Evolutionary conservation across 1,139 yeast genomes (phyloP).

Genomic region (Meyerozyma sp.): DNA sequence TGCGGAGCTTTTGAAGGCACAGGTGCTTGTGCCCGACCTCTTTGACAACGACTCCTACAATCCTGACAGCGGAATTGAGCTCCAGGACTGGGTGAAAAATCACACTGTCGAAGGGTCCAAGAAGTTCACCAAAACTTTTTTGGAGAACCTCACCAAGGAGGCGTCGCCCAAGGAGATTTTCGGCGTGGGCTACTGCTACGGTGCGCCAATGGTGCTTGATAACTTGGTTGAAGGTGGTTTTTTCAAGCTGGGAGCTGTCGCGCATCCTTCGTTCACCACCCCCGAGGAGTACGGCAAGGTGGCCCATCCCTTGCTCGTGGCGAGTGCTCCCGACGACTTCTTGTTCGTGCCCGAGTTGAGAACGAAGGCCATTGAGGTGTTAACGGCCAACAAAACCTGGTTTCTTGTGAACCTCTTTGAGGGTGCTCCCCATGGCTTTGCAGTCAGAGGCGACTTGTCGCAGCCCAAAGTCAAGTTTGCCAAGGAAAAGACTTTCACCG

Average conservation of each 20-base stretch:
- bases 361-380: constrained; percentile 52
- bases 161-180: constrained; percentile 48
- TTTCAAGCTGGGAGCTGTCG: constrained; percentile 60
- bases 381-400: constrained; percentile 37
- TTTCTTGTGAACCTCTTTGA: constrained; percentile 59
- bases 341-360: constrained; percentile 62
- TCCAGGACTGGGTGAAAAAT: constrained; percentile 45
- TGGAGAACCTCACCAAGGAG: constrained; percentile 37
- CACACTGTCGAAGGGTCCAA: constrained; percentile 48
- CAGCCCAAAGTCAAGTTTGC: constrained; percentile 58
- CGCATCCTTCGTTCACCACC: constrained; percentile 73
- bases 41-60: constrained; percentile 49
- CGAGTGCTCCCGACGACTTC: constrained; percentile 67
- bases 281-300: constrained; percentile 48
- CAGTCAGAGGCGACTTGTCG: constrained; percentile 67
- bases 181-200: constrained; percentile 78
- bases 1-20: constrained; percentile 53
- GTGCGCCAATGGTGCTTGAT: constrained; percentile 64
- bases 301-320: constrained; percentile 54
- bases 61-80: constrained; percentile 16
- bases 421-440: constrained; percentile 67
- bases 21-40: constrained; percentile 71
- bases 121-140: constrained; percentile 35
- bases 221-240: constrained; percentile 44
- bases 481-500: constrained; percentile 59